phyloP scores from a whole-genome alignment of 177 flowering plant species.

The Tripterygium wilfordii region DNA sequence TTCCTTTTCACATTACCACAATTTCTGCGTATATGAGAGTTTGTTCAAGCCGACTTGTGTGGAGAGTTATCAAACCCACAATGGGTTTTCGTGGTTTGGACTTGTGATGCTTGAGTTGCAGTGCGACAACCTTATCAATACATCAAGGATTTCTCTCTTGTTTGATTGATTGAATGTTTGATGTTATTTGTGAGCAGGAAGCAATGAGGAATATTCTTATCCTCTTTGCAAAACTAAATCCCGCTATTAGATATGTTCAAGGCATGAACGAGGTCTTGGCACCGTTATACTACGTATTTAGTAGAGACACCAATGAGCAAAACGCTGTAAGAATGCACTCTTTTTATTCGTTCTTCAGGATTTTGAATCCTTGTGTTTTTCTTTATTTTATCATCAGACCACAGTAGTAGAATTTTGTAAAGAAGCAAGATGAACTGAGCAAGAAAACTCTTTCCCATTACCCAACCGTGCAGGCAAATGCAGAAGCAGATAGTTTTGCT shows the following conservation, averaged over 20 bases:
- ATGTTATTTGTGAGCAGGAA: conserved; percentile 31
- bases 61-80: too few species aligned
- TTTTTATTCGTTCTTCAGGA: conserved; percentile 1
- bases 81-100: too few species aligned
- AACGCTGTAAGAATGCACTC: conserved; percentile 44
- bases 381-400: too few species aligned
- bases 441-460: background rate
- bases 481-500: conserved; percentile 74
- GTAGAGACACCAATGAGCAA: conserved; percentile 44
- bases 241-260: conserved; percentile 69
- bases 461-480: conserved; percentile 43
- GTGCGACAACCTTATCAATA: background rate
- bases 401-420: too few species aligned
- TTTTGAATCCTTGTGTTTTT: too few species aligned
- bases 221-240: conserved; percentile 71
- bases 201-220: conserved; percentile 71
- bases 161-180: background rate
- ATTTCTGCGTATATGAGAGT: background rate
- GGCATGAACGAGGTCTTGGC: conserved; percentile 86
- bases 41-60: too few species aligned
- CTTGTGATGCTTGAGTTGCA: too few species aligned
- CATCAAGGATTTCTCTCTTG: background rate
- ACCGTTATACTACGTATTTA: conserved; percentile 55
- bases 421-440: too few species aligned
- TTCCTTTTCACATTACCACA: too few species aligned